Evolutionary conservation across 2,329 filamentous ascomycete genomes (phyloP), one percentile per base, ranked within the genome.

Genomic region (Microsporum ferrugineum): DNA sequence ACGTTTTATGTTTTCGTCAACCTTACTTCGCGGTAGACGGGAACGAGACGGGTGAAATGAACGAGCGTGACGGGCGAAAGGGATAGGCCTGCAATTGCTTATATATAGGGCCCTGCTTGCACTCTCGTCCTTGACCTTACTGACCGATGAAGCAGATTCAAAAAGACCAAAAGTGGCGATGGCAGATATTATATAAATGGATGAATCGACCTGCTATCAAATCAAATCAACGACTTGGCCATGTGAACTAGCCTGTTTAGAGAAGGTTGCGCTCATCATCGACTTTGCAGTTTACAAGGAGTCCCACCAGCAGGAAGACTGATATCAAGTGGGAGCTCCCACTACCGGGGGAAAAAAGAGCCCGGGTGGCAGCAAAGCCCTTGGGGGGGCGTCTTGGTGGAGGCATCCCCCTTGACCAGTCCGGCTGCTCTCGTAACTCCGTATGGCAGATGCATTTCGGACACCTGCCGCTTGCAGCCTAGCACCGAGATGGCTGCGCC

Each of bases 381-480:
- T 23, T 14, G 14, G 14, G 39, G 31, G 31, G 49, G 49, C 29
- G 49, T 23, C 49, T 36, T 34, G 31, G 29, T 55, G 49, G 29
- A 36, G 49, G 31, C 12, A 7, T 34, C 31, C 49, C 39, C 49
- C 31, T 34, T 36, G 49, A 55, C 49, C 29, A 55, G 31, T 47
- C 49, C 31, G 17, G 49, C 31, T 34, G 49, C 36, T 34, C 12
- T n/a, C 31, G 14, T 31, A 17, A 51, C 6, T 29, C 29, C n/a
- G 7, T 55, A 36, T 34, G 29, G 14, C 31, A n/a, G 49, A 49
- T 55, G 49, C 49, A 55, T 31, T 2, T 36, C 31, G 5, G 49
- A 55, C 31, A 55, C 49, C 49, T 55, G 49, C 49, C 33, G 31
- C 49, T 55, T 55, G 49, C 33, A 36, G 49, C 31, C 49, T 55